A percentile compares a stretch with the other conserved stretches of the same genome.
Evolutionary conservation across 148 eudicot genomes (phyloP).

Genomic region (Rhododendron griersonianum): DNA sequence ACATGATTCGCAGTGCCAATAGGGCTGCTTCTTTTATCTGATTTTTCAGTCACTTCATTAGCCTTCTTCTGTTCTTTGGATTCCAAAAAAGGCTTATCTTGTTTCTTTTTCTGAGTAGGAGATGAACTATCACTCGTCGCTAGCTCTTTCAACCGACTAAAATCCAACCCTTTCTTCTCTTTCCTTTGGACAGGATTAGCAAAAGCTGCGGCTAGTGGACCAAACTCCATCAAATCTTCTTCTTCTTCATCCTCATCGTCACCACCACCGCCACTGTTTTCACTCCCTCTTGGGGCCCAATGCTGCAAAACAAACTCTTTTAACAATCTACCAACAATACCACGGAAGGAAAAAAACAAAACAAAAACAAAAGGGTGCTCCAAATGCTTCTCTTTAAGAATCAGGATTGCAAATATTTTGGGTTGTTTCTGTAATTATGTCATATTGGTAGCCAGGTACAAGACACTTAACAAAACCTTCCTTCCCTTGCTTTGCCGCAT

Average conservation of each 20-base stretch:
- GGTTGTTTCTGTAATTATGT: background rate
- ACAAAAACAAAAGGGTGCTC: background rate
- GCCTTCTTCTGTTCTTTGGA: conserved; percentile 17
- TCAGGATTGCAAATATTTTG: background rate
- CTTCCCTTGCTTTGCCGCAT: too few relatives aligned
- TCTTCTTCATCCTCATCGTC: conserved; percentile 35
- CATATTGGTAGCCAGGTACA: background rate
- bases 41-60: conserved; percentile 13
- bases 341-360: background rate
- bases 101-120: conserved; percentile 16
- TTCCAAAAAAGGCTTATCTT: background rate
- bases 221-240: conserved; percentile 35
- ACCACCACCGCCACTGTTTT: conserved; percentile 14
- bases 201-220: conserved; percentile 32
- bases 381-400: background rate
- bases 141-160: conserved; percentile 58
- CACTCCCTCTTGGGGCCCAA: conserved; percentile 53
- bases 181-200: conserved; percentile 64
- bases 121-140: conserved; percentile 18
- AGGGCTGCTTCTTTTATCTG: conserved; percentile 13
- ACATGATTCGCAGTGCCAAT: conserved; percentile 3
- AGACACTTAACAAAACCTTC: background rate
- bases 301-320: conserved; percentile 39
- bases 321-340: background rate
- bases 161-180: conserved; percentile 65